These are phyloP conservation scores for Paraconiothyrium brasiliense DNA, from an alignment of 2,329 filamentous ascomycete species.

Conservation along the genomic window DNA sequence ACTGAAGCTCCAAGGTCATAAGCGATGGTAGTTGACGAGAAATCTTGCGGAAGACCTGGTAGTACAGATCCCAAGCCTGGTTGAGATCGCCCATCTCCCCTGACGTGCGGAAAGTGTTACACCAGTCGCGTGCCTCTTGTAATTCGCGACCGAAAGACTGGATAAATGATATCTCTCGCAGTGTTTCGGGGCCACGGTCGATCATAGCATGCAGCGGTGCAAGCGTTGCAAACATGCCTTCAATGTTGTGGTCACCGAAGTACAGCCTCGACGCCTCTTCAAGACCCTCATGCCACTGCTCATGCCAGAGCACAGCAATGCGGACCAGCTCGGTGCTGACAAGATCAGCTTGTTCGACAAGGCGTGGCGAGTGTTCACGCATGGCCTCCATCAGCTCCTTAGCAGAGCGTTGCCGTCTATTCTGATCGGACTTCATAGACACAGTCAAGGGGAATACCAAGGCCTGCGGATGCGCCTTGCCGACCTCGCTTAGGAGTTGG, in stretches of 20 bases:
- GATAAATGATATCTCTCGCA: slow-evolving; percentile 95
- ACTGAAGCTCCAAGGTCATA: slow-evolving; percentile 91
- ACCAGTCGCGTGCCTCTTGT: slow-evolving; percentile 95
- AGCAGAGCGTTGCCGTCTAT: slow-evolving; percentile 85
- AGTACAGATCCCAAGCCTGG: slow-evolving; percentile 98
- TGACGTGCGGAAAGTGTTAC: slow-evolving; percentile 88
- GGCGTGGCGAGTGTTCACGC: slow-evolving; percentile 88
- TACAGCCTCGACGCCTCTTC: slow-evolving; percentile 97
- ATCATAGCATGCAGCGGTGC: slow-evolving; percentile 91
- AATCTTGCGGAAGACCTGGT: slow-evolving; percentile 97
- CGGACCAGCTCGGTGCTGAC: slow-evolving; percentile 97
- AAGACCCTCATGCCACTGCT: slow-evolving; percentile 97
- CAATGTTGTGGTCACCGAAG: slow-evolving; percentile 96
- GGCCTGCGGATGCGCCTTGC: slow-evolving; percentile 92
- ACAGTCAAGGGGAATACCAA: slow-evolving; percentile 97
- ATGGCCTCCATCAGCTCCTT: slow-evolving; percentile 97
- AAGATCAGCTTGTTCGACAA: slow-evolving; percentile 94
- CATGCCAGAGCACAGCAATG: slow-evolving; percentile 97
- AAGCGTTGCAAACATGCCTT: slow-evolving; percentile 94
- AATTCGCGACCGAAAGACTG: slow-evolving; percentile 97
- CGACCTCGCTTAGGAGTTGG: slow-evolving; percentile 89
- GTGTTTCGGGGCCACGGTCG: slow-evolving; percentile 88
- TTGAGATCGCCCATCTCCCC: slow-evolving; percentile 93
- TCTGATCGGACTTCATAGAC: slow-evolving; percentile 94
- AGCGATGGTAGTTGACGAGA: slow-evolving; percentile 91